Evolutionary conservation across 1,139 yeast species (phyloP), one percentile per base, ranked within the genome.

Genomic region (Suhomyces kunorum): DNA sequence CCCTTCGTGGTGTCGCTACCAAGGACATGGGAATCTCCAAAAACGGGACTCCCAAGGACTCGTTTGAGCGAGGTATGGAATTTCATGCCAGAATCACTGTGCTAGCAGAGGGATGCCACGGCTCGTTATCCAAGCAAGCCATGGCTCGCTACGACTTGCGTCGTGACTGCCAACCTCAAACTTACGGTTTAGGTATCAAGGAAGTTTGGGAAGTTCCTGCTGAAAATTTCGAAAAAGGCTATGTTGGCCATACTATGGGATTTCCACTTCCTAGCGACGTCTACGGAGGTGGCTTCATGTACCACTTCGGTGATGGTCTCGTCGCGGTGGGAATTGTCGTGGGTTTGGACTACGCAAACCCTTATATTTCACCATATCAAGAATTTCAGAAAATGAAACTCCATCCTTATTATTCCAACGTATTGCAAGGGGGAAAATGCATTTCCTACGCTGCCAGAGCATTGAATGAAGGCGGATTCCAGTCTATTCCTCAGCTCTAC

Each of bases 151-250:
- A 66, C 61, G 72, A 81, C 33, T 68, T 92, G 42, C 76, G 97
- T 44, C 74, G 75, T 39, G 76, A 81, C 38, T 66, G 75, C 24
- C 81, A 83, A 46, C 82, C 85, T 5, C 98, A 92, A 66, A 89
- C 98, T 0, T 92, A 92, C 61, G 98, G 98, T 11, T 62, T 92
- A 28, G 98, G 98, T 23, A 78, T 92, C 44, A 92, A 92, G 63
- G 98, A 92, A 63, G 94, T 92, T 6, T 92, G 98, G 98, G 92
- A 90, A 61, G 96, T 92, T n/a, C 71, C 75, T 27, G 89, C 92
- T 9, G 87, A 81, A 39, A 86, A 87, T 47, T 90, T 87, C 67
- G 74, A 80, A 42, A 76, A 76, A 50, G 98, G 98, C 0, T 80
- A 68, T 47, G 92, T 87, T n/a, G 81, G 85, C 1, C 98, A 92